Conservation (phyloP, 2,329 filamentous ascomycete genomes). For the Kalmusia sp. region DNA sequence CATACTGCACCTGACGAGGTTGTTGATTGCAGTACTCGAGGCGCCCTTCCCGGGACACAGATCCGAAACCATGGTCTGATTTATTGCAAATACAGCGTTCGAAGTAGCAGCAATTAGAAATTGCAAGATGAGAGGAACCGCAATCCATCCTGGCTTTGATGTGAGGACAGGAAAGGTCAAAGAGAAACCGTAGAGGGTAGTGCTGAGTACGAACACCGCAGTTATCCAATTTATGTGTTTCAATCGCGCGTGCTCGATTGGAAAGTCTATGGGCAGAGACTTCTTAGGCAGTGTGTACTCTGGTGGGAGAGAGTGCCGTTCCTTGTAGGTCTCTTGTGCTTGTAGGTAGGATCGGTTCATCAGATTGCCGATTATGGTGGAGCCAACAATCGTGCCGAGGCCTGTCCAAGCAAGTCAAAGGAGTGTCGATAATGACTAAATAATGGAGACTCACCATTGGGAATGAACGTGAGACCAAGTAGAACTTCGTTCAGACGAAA, state of each 20-base stretch:
- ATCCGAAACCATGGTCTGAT: slow-evolving; percentile 70
- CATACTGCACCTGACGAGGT: slow-evolving; percentile 67
- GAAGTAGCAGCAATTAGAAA: slow-evolving; percentile 44
- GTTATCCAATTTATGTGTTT: slow-evolving; percentile 49
- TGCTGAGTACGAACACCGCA: slow-evolving; percentile 43
- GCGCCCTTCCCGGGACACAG: slow-evolving; percentile 67
- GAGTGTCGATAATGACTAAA: too few species aligned
- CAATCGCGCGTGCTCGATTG: slow-evolving; percentile 49
- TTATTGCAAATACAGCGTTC: slow-evolving; percentile 56
- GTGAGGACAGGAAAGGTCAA: slow-evolving; percentile 39
- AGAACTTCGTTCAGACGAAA: slow-evolving; percentile 50
- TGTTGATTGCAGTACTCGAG: slow-evolving; percentile 69
- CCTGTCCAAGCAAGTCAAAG: too few species aligned
- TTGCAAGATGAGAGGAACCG: slow-evolving; percentile 20
- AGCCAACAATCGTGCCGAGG: slow-evolving; percentile 52
- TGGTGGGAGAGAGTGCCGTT: slow-evolving; percentile 34
- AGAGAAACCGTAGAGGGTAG: slow-evolving; percentile 46
- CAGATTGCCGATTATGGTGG: slow-evolving; percentile 50
- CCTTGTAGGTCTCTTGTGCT: slow-evolving; percentile 42
- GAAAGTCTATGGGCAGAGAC: slow-evolving; percentile 45
- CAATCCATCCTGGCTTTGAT: slow-evolving; percentile 17
- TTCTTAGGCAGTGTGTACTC: slow-evolving; percentile 24
- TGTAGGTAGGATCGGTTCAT: slow-evolving; percentile 51
- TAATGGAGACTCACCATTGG: slow-evolving; percentile 44
- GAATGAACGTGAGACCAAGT: slow-evolving; percentile 52